Evolutionary conservation across 1,139 yeast genomes (phyloP), one percentile per base, ranked within the genome.

Genomic region (Sugiyamaella neomexicana): DNA sequence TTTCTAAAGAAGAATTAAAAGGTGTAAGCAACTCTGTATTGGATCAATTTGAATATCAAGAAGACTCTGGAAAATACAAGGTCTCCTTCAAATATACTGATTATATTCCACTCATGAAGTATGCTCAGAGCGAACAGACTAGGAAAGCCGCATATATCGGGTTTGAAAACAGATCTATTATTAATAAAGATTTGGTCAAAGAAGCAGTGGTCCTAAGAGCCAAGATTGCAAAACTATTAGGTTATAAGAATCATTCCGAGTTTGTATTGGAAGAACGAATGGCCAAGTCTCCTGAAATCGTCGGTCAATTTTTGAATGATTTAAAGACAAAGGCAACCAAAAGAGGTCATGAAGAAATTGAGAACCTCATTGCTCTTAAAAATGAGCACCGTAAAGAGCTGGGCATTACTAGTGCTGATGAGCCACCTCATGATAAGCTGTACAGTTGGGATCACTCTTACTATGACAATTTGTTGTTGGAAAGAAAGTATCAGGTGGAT

Each of bases 21-120:
- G 96, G 96, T 38, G 85, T 89, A 41, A 91, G 95, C 4, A 77
- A 78, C 43, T 81, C 81, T 58, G 80, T 81, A 1, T 62, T 85
- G 58, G 77, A 75, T 23, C 86, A 80, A 64, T 86, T 83, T 64
- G 84, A 80, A 54, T 69, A 72, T 57, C 72, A 68, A 40, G 79
- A 73, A 12, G 74, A 68, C 10, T 82, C 78, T 8, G 82, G 78
- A 12, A 79, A 78, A 64, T 78, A 72, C 65, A 85, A 84, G 67
- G 84, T 89, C 75, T 85, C 95, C 2, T 88, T 80, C 74, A 86
- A 88, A 68, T 86, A 86, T 65, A 93, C 96, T 3, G 95, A 88
- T 65, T 72, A 85, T 52, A 73, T 84, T 60, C 95, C 95, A 0
- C 84, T 85, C n/a, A 72, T 86, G 68, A 85, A 85, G 67, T 80